Evolutionary conservation across 768 basidiomycete genomes (phyloP), one percentile per base, ranked within the genome.

Genomic region (Termitomyces sp.): DNA sequence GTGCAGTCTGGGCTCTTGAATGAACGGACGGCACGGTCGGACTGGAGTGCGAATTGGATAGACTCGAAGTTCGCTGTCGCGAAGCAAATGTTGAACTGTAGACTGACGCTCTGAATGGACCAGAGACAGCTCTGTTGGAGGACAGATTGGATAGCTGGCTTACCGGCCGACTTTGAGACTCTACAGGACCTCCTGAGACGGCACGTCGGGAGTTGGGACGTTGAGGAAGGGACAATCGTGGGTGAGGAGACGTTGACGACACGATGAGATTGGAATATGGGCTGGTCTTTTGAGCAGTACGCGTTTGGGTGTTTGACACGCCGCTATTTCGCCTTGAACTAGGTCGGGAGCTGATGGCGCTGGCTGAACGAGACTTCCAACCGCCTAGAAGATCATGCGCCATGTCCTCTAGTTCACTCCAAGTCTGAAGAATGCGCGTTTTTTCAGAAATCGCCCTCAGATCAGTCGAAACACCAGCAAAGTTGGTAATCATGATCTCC

Each of bases 381-480:
- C 82, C 85, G 34, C 68, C 71, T 14, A 90, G 70, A 38, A 81
- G 80, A 59, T 94, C 92, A 44, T 77, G 77, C 37, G 79, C 84
- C 92, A 95, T 94, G 19, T 91, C 89, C 61, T 85, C 81, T 41
- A 95, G 73, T 71, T 95, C 92, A 21, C 67, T 69, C 89, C 89
- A 94, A 1, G 90, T 89, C 69, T 93, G 91, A 42, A 82, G 72
- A 40, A 92, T 74, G n/a, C 92, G 82, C 5, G 76, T 73, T 44
- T 78, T 75, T 66, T 95, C 91, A 6, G 76, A 68, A 17, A 71
- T 66, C 7, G 83, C 86, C 37, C 92, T 81, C 21, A 69, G 58
- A 70, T 95, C 92, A 56, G 83, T 75, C 3, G 75, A 63, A 12
- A 90, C 74, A 1, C 68, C 49, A 17, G 69, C 64, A 32, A 79